Evolutionary conservation across 257 asterid genomes (phyloP).

Genomic region (Solanum okadae): DNA sequence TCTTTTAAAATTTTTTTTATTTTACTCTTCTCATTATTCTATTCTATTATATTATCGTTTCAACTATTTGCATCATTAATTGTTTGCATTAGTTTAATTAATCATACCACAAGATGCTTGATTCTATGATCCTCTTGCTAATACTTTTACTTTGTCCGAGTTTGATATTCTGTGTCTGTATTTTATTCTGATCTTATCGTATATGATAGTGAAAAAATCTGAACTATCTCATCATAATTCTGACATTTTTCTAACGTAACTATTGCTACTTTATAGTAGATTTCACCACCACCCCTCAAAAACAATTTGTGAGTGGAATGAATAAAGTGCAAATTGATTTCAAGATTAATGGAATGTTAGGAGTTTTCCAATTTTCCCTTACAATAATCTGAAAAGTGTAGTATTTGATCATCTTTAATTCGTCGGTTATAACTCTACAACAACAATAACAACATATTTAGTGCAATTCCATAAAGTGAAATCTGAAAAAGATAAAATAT

Average conservation of each 20-base stretch:
- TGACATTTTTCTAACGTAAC: neutral
- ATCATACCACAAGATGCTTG: neutral
- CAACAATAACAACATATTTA: neutral
- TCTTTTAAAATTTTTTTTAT: too few relatives aligned
- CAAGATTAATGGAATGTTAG: neutral
- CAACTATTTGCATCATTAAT: neutral
- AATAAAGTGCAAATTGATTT: neutral
- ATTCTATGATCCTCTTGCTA: neutral
- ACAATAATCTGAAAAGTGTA: neutral
- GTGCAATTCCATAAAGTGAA: accelerated
- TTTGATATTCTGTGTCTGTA: accelerated
- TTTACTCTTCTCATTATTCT: neutral
- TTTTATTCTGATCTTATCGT: neutral
- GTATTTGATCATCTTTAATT: neutral
- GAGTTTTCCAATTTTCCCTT: neutral
- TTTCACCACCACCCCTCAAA: neutral
- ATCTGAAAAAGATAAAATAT: too few relatives aligned
- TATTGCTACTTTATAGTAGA: neutral
- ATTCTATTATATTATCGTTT: neutral
- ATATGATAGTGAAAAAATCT: neutral
- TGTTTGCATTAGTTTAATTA: neutral
- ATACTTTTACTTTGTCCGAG: neutral
- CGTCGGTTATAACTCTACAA: neutral
- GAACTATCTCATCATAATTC: neutral
- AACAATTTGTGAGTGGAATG: neutral